These are phyloP conservation scores for Metschnikowia lunata DNA, from an alignment of 805 yeast species.

Conservation along the genomic window DNA sequence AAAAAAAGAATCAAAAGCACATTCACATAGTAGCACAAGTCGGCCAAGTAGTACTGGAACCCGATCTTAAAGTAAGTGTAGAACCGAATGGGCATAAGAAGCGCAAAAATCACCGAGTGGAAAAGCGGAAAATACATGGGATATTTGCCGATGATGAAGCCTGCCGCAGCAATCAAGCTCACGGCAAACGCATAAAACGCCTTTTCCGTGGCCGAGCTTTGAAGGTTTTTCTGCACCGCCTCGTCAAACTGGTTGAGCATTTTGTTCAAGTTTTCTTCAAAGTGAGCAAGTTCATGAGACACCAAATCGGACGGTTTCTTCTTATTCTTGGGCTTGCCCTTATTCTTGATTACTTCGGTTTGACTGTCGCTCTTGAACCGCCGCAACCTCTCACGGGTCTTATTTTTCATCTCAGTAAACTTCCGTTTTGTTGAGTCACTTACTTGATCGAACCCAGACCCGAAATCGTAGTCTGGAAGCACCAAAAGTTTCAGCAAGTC, in stretches of 20 bases:
- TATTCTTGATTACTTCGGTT: slow-evolving; percentile 1
- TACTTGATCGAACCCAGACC: slow-evolving; percentile 33
- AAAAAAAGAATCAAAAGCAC: slow-evolving; percentile 60
- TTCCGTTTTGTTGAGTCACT: slow-evolving; percentile 33
- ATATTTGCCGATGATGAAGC: slow-evolving; percentile 69
- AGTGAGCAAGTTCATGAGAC: slow-evolving; percentile 23
- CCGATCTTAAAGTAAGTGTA: slow-evolving; percentile 76
- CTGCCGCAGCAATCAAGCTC: slow-evolving; percentile 62
- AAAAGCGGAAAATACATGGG: slow-evolving; percentile 75
- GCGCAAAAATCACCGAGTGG: slow-evolving; percentile 56
- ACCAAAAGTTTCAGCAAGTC: slow-evolving; percentile 37
- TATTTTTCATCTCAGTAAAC: slow-evolving; percentile 33
- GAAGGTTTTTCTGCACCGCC: slow-evolving; percentile 31
- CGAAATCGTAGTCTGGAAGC: slow-evolving; percentile 42
- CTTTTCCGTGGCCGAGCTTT: slow-evolving; percentile 54
- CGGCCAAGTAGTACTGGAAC: slow-evolving; percentile 86
- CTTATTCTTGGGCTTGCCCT: background rate
- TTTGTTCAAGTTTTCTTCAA: slow-evolving; percentile 30
- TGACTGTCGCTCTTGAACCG: slow-evolving; percentile 21
- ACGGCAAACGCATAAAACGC: slow-evolving; percentile 73
- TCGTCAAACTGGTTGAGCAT: slow-evolving; percentile 33
- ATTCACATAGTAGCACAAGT: slow-evolving; percentile 89
- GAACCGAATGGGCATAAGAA: slow-evolving; percentile 79
- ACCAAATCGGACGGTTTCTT: slow-evolving; percentile 5
- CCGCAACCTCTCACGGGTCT: slow-evolving; percentile 30